phyloP scores from a whole-genome alignment of 495 filamentous ascomycete genomes.

The Neurospora sp. region DNA sequence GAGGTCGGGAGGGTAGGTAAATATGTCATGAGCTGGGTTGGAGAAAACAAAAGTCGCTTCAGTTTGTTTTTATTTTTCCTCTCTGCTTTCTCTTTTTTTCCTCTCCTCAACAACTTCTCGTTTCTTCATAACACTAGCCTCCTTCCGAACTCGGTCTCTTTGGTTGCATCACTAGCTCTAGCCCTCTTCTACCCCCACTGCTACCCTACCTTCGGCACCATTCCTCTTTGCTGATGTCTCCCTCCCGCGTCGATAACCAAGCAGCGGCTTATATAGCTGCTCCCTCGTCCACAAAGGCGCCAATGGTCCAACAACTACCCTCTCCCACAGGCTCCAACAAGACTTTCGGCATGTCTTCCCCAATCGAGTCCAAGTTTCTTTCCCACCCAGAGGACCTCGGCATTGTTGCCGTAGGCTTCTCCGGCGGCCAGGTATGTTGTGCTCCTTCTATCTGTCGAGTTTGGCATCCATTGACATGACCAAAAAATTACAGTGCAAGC shows the following conservation, averaged over 20 bases:
- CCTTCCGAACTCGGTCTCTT: background rate
- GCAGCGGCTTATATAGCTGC: constrained; percentile 2
- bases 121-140: background rate
- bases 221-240: constrained; percentile 5
- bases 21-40: background rate
- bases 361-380: constrained; percentile 71
- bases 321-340: constrained; percentile 8
- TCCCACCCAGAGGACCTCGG: constrained; percentile 67
- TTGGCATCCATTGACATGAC: constrained; percentile 3
- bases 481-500: constrained; percentile 58
- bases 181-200: background rate
- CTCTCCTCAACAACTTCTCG: background rate
- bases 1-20: background rate
- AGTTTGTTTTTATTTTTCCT: background rate
- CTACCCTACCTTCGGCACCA: background rate
- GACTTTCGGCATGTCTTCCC: constrained; percentile 29
- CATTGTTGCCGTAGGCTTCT: constrained; percentile 92
- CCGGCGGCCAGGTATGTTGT: constrained; percentile 76
- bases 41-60: background rate
- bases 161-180: background rate
- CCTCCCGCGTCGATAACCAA: constrained; percentile 8
- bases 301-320: background rate
- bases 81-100: too few species aligned
- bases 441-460: background rate
- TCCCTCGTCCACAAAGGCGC: background rate